Conservation (phyloP, 257 asterid species). For the Petrea volubilis region DNA sequence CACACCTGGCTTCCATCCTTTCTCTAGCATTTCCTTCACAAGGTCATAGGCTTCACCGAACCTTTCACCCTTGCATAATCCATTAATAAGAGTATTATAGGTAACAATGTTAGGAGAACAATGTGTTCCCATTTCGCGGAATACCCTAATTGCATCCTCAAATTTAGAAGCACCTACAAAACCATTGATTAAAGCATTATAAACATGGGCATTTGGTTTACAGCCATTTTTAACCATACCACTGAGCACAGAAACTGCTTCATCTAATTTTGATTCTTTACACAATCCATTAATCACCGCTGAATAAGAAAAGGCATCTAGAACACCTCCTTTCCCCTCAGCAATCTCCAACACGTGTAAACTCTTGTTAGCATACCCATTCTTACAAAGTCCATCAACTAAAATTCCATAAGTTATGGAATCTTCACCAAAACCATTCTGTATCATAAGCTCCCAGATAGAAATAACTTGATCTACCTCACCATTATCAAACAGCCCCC, state of each 20-base stretch:
- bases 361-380: slow-evolving; percentile 60
- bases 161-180: slow-evolving; percentile 59
- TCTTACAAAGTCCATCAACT: slow-evolving; percentile 78
- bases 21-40: slow-evolving; percentile 77
- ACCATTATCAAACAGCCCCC: slow-evolving; percentile 60
- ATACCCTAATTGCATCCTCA: slow-evolving; percentile 56
- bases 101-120: slow-evolving; percentile 68
- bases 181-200: slow-evolving; percentile 73
- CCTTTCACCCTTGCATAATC: slow-evolving; percentile 70
- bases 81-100: slow-evolving; percentile 73
- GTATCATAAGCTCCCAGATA: slow-evolving; percentile 59
- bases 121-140: slow-evolving; percentile 54
- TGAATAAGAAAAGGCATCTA: slow-evolving; percentile 70
- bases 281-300: slow-evolving; percentile 72
- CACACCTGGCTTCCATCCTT: slow-evolving; percentile 64
- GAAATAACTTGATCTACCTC: slow-evolving; percentile 56
- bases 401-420: slow-evolving; percentile 62
- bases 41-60: slow-evolving; percentile 65
- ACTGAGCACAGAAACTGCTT: slow-evolving; percentile 64
- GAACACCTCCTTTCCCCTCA: slow-evolving; percentile 38
- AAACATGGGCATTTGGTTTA: slow-evolving; percentile 65
- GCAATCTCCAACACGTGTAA: slow-evolving; percentile 56
- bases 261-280: slow-evolving; percentile 60
- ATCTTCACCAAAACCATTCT: slow-evolving; percentile 56
- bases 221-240: slow-evolving; percentile 52